A percentile compares a stretch with the other conserved stretches of the same genome.
phyloP scores from a whole-genome alignment of 768 basidiomycete genomes.

The Termitomyces sp. region DNA sequence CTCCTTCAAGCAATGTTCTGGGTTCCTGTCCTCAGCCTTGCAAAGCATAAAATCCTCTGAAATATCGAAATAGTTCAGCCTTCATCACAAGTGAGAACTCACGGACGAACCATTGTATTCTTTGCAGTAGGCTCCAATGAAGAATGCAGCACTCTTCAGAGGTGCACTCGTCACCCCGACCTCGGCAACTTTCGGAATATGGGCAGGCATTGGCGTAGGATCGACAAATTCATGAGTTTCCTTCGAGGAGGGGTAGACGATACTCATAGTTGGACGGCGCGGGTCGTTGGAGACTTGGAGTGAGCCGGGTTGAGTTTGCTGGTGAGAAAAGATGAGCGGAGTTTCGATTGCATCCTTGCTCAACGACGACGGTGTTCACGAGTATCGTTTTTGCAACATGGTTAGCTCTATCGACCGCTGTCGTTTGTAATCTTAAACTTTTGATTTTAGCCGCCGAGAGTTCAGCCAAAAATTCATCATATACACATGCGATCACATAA shows the following conservation, averaged over 20 bases:
- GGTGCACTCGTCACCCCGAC: conserved; percentile 89
- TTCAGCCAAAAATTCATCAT: conserved; percentile 59
- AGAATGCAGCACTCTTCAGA: conserved; percentile 94
- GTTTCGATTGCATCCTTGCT: conserved; percentile 16
- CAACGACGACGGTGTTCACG: conserved; percentile 4
- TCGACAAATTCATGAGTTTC: conserved; percentile 51
- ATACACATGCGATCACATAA: conserved; percentile 72
- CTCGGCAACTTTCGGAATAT: conserved; percentile 77
- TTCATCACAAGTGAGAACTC: background rate
- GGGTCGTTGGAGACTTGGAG: conserved; percentile 11
- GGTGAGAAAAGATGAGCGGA: conserved; percentile 21
- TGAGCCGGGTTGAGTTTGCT: conserved; percentile 17
- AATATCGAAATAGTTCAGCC: background rate
- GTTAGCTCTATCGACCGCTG: conserved; percentile 8
- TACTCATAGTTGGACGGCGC: conserved; percentile 39
- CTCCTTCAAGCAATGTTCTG: conserved; percentile 92
- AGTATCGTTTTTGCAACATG: conserved; percentile 13
- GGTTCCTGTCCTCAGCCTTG: conserved; percentile 87
- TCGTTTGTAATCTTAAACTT: background rate
- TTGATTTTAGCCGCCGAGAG: conserved; percentile 36
- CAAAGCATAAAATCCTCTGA: conserved; percentile 75
- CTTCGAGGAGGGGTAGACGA: conserved; percentile 43
- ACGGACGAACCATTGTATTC: conserved; percentile 82
- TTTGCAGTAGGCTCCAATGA: conserved; percentile 93
- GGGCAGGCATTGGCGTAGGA: conserved; percentile 57